phyloP scores from a whole-genome alignment of 2,329 filamentous ascomycete species.

The Fusarium paranaense region DNA sequence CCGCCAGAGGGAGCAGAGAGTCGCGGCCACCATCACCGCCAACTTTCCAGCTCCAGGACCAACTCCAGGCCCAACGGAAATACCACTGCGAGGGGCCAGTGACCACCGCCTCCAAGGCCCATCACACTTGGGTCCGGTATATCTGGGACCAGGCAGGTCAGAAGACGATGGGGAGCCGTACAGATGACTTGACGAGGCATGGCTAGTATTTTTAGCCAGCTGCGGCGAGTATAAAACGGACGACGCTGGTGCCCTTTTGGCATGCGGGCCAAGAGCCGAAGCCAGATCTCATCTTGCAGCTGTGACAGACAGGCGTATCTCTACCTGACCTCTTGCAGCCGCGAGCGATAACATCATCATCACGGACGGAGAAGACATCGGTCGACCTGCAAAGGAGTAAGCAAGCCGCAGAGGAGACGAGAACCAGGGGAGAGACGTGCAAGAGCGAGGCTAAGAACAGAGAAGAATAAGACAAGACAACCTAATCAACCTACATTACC shows the following conservation, averaged over 20 bases:
- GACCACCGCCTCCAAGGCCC: conserved; percentile 29
- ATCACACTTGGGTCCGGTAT: conserved; percentile 24
- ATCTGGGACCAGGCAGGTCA: conserved; percentile 39
- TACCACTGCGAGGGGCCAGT: conserved; percentile 26
- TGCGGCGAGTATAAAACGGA: conserved; percentile 44
- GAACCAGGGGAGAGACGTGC: conserved; percentile 18
- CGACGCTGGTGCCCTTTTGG: conserved; percentile 29
- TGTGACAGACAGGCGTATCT: conserved; percentile 34
- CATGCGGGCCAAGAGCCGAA: conserved; percentile 15
- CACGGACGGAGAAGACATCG: neutral
- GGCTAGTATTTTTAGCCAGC: conserved; percentile 44
- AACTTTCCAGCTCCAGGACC: conserved; percentile 29
- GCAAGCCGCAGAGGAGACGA: conserved; percentile 36
- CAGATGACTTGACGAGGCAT: conserved; percentile 38
- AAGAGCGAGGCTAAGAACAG: conserved; percentile 38
- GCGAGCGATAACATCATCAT: neutral
- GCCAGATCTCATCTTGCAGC: conserved; percentile 43
- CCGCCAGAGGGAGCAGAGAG: conserved; percentile 27
- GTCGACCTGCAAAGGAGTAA: conserved; percentile 31
- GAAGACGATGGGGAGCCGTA: conserved; percentile 40
- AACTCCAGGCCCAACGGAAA: conserved; percentile 27
- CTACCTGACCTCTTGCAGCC: conserved; percentile 19
- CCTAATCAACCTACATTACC: neutral
- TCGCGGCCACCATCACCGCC: conserved; percentile 30
- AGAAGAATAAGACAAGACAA: conserved; percentile 34